A percentile compares a stretch with the other conserved stretches of the same genome.
Conservation (phyloP, 2,329 filamentous ascomycete species). For the Aspergillus oerlinghausenensis region DNA sequence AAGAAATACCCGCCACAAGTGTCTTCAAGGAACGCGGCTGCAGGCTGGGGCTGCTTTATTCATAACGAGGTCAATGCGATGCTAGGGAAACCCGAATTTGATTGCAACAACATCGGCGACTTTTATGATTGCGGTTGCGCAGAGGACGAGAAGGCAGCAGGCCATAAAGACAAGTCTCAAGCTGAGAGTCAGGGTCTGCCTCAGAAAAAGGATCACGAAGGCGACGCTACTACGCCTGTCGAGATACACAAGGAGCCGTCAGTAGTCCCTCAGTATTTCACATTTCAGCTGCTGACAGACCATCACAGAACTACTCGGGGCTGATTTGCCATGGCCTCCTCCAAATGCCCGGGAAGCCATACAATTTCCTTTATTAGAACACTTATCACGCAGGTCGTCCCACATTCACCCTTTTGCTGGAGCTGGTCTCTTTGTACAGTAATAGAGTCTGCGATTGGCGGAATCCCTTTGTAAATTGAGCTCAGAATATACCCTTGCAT, state of each 20-base stretch:
- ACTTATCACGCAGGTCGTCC: neutral
- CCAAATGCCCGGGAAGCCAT: neutral
- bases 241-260: constrained; percentile 35
- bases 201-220: neutral
- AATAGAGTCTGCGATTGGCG: neutral
- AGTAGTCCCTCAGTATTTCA: constrained; percentile 15
- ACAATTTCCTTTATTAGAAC: neutral
- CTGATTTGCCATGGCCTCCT: constrained; percentile 7
- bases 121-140: constrained; percentile 65
- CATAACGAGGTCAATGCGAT: constrained; percentile 64
- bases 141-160: constrained; percentile 45
- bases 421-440: neutral
- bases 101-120: constrained; percentile 61
- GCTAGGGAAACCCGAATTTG: constrained; percentile 57
- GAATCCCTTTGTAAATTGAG: neutral
- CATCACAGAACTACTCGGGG: constrained; percentile 24
- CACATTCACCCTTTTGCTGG: neutral
- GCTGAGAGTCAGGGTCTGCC: neutral
- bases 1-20: constrained; percentile 62
- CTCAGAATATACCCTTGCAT: neutral
- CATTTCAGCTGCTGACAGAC: constrained; percentile 11
- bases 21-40: constrained; percentile 56
- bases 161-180: constrained; percentile 2
- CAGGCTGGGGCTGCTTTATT: constrained; percentile 62
- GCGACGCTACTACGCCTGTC: constrained; percentile 18